Conservation (phyloP, 192 early-diverging fungal genomes). For the Piromyces finnis region DNA sequence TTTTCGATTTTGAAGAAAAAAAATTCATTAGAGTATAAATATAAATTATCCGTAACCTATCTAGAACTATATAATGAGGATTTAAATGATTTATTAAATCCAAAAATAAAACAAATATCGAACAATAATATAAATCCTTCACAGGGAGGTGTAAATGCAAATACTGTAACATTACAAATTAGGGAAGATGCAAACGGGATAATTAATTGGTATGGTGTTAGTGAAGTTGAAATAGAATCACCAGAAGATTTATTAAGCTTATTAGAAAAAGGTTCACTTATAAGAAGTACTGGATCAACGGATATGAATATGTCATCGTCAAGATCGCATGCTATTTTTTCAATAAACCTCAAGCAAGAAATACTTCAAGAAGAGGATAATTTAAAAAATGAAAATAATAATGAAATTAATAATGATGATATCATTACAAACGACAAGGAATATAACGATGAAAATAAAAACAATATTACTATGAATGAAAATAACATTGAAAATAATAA, state of each 20-base stretch:
- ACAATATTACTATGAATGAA: not conserved
- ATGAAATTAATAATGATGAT: not conserved
- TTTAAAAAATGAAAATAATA: not conserved
- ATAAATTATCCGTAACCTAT: slow-evolving; percentile 50
- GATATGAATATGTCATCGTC: slow-evolving; percentile 94
- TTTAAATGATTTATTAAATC: slow-evolving; percentile 68
- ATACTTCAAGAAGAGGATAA: slow-evolving; percentile 3
- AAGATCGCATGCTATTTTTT: slow-evolving; percentile 93
- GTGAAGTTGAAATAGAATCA: slow-evolving; percentile 4
- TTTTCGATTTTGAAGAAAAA: not conserved
- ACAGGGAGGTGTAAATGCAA: not conserved
- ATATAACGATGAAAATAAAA: not conserved
- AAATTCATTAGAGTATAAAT: not conserved
- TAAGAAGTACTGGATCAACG: slow-evolving; percentile 80
- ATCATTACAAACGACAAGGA: not conserved
- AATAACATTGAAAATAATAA: not conserved
- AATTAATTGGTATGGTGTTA: slow-evolving; percentile 70
- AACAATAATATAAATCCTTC: not conserved
- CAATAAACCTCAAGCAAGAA: slow-evolving; percentile 68
- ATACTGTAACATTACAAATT: slow-evolving; percentile 13
- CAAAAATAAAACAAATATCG: not conserved
- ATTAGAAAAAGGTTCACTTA: slow-evolving; percentile 49
- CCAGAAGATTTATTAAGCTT: slow-evolving; percentile 7
- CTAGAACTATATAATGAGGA: slow-evolving; percentile 97
- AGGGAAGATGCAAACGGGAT: slow-evolving; percentile 76